Evolutionary conservation across 2,329 filamentous ascomycete genomes (phyloP), one percentile per base, ranked within the genome.

Genomic region (Penicillium freii): DNA sequence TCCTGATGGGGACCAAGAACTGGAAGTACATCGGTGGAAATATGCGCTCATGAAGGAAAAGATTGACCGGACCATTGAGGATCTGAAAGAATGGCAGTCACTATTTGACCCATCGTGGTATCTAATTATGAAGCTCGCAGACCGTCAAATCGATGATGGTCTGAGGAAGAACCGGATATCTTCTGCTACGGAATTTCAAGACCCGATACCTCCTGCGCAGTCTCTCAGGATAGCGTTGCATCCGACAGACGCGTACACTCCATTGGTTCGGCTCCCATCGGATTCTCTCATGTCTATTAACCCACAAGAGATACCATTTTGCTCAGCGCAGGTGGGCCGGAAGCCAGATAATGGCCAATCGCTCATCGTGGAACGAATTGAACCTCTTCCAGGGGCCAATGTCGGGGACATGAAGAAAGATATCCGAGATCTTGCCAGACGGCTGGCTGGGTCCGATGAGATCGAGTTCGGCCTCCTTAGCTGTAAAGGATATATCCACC

Each of bases 11-110:
- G 15, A 51, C 13, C n/a, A 31, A 42, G 27, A 42, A 15, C 2
- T 43, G 7, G 25, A 33, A 21, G 15, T 51, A 15, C 27, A 19
- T 23, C 49, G 38, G 19, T 48, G 21, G 34, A 39, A 48, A 10
- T 39, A 48, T 48, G 27, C 23, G 33, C 23, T 25, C 34, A 53
- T 34, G 25, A 64, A 46, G 51, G 45, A 59, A 48, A 60, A 56
- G 53, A 43, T 51, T 15, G 38, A 51, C 19, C 31, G 25, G 15
- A 29, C 49, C 8, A 19, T 51, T 17, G 48, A 51, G n/a, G 50
- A 45, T 19, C 27, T 45, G 9, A 27, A 36, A 36, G 39, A 52
- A 19, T 52, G 50, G 50, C 40, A 36, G 31, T 15, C 39, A 36
- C 19, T 44, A n/a, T 52, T 52, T 13, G 50, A 44, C 34, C 50